Base-by-base conservation (phyloP, 345 rosid genomes). In the Excoecaria agallocha region DNA sequence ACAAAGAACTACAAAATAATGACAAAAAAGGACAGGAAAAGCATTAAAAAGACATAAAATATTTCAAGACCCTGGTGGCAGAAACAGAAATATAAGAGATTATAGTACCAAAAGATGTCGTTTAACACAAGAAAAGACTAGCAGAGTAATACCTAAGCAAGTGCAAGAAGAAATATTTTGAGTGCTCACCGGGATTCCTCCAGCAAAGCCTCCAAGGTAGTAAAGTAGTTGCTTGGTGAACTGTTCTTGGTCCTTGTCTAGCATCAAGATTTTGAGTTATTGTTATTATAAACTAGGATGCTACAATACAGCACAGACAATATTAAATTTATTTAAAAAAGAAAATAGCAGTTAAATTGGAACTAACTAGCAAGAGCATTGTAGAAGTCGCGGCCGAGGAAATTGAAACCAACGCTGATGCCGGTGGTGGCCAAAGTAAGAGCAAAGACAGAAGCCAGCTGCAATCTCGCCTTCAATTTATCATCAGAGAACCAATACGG, bases 321-420 rank as follows among this genome's bases (percentile, higher is more conserved):
- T 30, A 30, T 2, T 30, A 30, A 30, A 30, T 30, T 30, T 30
- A 30, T 30, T 30, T 30, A 0, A 3, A 43, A 6, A 37, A 30
- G 12, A 30, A 37, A 12, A 25, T 46, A 51, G 25, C 41, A 63
- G 1, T 30, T 5, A 19, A 37, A 63, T 15, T 12, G 39, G 62
- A 24, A 51, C 86, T 62, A 76, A 93, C 98, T 89, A 69, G 97
- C 88, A 43, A 94, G 94, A 39, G 98, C 96, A 63, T 94, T 94
- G 86, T 84, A 94, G 88, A 94, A 94, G 80, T 94, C 98, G 58
- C 97, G 98, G 76, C 98, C 98, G 48, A 94, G 98, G 84, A 92
- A 94, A 83, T 72, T 94, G 85, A 94, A 94, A 75, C 95, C 97
- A 41, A 94, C 97, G 82, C 97, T 92, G 77, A 92, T 88, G 72